Base-by-base conservation (phyloP, 2,329 filamentous ascomycete species). In the Lasiodiplodia citricola region DNA sequence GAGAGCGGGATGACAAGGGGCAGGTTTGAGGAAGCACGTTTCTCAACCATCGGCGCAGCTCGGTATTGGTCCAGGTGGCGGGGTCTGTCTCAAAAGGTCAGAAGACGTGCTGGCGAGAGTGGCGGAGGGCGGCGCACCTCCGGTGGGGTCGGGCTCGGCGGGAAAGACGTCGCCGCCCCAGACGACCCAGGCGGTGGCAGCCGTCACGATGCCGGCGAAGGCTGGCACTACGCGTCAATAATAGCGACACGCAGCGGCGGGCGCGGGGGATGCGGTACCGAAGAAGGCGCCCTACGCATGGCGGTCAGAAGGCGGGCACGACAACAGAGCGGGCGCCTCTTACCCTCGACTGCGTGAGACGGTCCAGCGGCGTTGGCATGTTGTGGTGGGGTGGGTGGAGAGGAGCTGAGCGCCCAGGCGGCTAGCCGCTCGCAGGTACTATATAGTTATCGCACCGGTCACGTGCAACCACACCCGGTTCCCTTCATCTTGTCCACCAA, bases 101-200 rank as follows among this genome's bases (percentile, higher is more conserved):
- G 23, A 21, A 18, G 68, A 10, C 47, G 66, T 21, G 28, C 21
- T 14, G 38, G 38, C 13, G 31, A 14, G 28, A 31, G 73, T 74
- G 14, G 16, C 18, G 76, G 78, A 2, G 57, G 51, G 84, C 14
- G 18, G 82, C 51, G 83, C 88, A 83, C 93, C 87, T 70, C 94
- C 94, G 35, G 84, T 92, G n/a, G 94, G 93, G 77, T 97, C 94
- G 58, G 84, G 70, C 72, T 89, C 84, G 3, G 87, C 80, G 0
- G 94, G 94, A 75, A 97, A 97, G 75, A 97, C 87, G 66, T 88
- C 86, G 21, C 70, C 64, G 68, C 93, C 93, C 90, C 92, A 96
- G 74, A 97, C 95, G 21, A 88, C 87, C 91, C 92, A 97, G 52
- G 88, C 89, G 18, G 93, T 91, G 2, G 91, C 93, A 2, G 92